These are phyloP conservation scores for Rhodotorula sphaerocarpa DNA, from an alignment of 768 basidiomycete species.

Conservation along the genomic window DNA sequence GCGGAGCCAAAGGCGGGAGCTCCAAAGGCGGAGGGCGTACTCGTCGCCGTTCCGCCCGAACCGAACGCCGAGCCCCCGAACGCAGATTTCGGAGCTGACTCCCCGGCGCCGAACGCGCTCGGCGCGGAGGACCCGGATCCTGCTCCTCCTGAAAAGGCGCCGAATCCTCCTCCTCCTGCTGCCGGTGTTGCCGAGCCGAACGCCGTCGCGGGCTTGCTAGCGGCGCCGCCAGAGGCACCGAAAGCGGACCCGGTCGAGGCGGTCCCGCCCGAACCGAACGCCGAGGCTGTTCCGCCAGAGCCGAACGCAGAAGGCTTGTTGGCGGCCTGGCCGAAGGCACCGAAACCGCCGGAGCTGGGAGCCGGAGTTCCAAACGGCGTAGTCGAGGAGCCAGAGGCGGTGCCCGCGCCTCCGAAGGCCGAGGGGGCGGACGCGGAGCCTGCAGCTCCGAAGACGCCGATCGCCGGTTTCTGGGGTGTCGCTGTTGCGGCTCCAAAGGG, in stretches of 20 bases:
- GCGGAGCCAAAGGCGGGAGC: constrained; percentile 8
- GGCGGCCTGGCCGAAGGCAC: constrained; percentile 8
- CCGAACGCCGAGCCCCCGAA: constrained; percentile 3
- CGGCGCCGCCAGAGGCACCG: constrained; percentile 15
- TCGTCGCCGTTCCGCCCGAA: not conserved
- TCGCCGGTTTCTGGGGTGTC: constrained; percentile 9
- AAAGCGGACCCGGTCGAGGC: constrained; percentile 9
- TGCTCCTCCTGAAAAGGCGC: constrained; percentile 16
- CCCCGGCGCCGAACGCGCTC: constrained; percentile 16
- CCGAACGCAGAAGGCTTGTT: constrained; percentile 20
- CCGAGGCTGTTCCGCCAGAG: not conserved
- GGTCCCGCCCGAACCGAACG: constrained; percentile 9
- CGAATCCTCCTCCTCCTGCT: constrained; percentile 8
- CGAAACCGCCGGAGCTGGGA: not conserved
- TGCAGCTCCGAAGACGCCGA: constrained; percentile 21
- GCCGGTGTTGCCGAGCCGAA: constrained; percentile 9
- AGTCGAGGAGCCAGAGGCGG: not conserved
- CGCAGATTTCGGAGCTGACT: constrained; percentile 7
- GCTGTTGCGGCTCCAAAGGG: constrained; percentile 4
- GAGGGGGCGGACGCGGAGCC: constrained; percentile 2
- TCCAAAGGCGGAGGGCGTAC: not conserved
- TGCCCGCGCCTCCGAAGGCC: not conserved
- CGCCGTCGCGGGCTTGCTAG: constrained; percentile 26
- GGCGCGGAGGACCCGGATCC: not conserved
- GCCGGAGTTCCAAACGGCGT: constrained; percentile 13